phyloP scores from a whole-genome alignment of 2,329 filamentous ascomycete species.

The Paecilomyces variotii region DNA sequence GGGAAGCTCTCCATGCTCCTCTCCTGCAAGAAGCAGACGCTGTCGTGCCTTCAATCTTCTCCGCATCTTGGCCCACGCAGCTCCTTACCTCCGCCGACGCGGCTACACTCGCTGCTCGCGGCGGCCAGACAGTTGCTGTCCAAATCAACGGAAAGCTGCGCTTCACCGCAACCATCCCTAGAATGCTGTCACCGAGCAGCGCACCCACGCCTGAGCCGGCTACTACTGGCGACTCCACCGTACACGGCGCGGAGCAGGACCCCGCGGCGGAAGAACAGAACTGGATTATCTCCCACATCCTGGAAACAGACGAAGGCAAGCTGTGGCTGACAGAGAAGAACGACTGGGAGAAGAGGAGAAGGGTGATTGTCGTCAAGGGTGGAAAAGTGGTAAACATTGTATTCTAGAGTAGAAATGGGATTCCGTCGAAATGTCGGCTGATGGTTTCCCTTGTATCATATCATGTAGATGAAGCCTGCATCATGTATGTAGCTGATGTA shows the following conservation, averaged over 20 bases:
- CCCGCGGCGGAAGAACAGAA: slow-evolving; percentile 37
- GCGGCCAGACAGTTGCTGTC: slow-evolving; percentile 50
- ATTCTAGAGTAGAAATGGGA: slow-evolving; percentile 21
- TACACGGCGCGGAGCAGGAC: background rate
- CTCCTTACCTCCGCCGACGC: slow-evolving; percentile 30
- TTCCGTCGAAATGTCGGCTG: background rate
- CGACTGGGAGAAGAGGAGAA: slow-evolving; percentile 48
- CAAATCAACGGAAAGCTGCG: slow-evolving; percentile 74
- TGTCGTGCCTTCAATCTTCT: slow-evolving; percentile 34
- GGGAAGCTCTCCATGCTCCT: slow-evolving; percentile 49
- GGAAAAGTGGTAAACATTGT: slow-evolving; percentile 72
- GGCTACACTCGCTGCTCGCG: slow-evolving; percentile 43
- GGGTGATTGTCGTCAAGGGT: slow-evolving; percentile 57
- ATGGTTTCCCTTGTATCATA: background rate
- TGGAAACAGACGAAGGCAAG: slow-evolving; percentile 54
- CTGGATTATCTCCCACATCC: slow-evolving; percentile 56
- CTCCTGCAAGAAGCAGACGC: slow-evolving; percentile 7
- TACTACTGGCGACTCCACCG: slow-evolving; percentile 22
- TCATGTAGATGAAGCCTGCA: background rate
- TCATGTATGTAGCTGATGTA: background rate
- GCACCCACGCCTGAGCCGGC: background rate
- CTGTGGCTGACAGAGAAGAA: slow-evolving; percentile 46
- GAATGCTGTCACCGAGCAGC: slow-evolving; percentile 35
- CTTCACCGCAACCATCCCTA: slow-evolving; percentile 58
- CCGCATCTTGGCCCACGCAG: slow-evolving; percentile 49